phyloP scores from a whole-genome alignment of 1,139 yeast genomes.

The Debaryomyces nepalensis region DNA sequence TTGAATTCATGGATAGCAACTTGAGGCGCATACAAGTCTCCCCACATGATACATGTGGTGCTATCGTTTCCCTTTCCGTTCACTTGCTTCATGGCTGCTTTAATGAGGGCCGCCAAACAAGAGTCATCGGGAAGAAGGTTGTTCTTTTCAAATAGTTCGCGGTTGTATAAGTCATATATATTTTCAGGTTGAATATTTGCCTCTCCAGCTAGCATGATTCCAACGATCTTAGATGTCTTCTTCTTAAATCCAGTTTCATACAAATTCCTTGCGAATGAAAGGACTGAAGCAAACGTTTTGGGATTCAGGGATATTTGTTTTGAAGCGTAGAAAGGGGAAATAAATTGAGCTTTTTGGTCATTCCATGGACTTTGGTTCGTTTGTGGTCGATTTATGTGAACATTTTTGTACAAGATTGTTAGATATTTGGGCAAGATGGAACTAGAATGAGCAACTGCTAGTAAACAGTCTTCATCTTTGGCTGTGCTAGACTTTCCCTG shows the following conservation, averaged over 20 bases:
- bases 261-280: constrained; percentile 31
- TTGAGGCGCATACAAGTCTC: constrained; percentile 58
- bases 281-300: constrained; percentile 10
- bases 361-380: constrained; percentile 28
- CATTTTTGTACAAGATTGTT: constrained; percentile 24
- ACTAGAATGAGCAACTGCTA: constrained; percentile 17
- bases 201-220: constrained; percentile 52
- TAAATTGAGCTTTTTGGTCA: neutral
- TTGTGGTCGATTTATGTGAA: constrained; percentile 14
- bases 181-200: constrained; percentile 39
- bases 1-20: constrained; percentile 64
- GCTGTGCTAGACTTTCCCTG: neutral
- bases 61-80: constrained; percentile 19
- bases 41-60: constrained; percentile 44
- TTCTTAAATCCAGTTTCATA: constrained; percentile 22
- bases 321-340: neutral
- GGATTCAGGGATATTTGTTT: neutral
- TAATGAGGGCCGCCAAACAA: constrained; percentile 49
- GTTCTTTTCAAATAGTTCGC: constrained; percentile 23
- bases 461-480: constrained; percentile 4
- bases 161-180: constrained; percentile 39
- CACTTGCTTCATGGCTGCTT: constrained; percentile 33
- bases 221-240: constrained; percentile 35
- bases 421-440: constrained; percentile 38
- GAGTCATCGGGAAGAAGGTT: constrained; percentile 36